Evolutionary conservation across 495 filamentous ascomycete genomes (phyloP).

Genomic region (Pyrenopolyporus hunteri): DNA sequence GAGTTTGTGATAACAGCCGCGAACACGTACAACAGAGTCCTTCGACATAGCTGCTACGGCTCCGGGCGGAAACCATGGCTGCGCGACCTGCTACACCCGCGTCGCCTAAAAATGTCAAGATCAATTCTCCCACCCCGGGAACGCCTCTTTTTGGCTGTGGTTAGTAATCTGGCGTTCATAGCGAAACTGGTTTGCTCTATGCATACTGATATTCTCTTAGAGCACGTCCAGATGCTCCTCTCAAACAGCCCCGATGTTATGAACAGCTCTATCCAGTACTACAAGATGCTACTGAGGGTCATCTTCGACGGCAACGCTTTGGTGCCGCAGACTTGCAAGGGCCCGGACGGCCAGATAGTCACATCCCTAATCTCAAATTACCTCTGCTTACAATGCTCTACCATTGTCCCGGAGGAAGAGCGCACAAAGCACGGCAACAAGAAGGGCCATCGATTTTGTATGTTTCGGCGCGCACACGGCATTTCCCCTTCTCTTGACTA

Average conservation of each 20-base stretch:
- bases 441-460: conserved; percentile 71
- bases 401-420: conserved; percentile 61
- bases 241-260: conserved; percentile 55
- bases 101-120: conserved; percentile 59
- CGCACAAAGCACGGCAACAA: conserved; percentile 61
- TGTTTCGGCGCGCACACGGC: conserved; percentile 26
- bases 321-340: conserved; percentile 57
- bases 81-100: conserved; percentile 56
- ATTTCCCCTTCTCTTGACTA: conserved; percentile 24
- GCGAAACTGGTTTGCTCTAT: neutral
- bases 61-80: conserved; percentile 41
- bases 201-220: conserved; percentile 44
- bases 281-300: conserved; percentile 57
- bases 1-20: too few species aligned
- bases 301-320: conserved; percentile 58
- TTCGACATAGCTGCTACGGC: neutral
- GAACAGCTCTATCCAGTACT: conserved; percentile 59
- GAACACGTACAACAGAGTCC: too few species aligned
- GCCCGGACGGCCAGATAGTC: conserved; percentile 48
- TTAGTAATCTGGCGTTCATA: conserved; percentile 36
- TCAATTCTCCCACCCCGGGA: conserved; percentile 58
- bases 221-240: conserved; percentile 60
- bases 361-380: conserved; percentile 65
- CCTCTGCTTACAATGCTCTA: conserved; percentile 73
- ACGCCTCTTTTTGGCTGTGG: conserved; percentile 62